A percentile compares a stretch with the other conserved stretches of the same genome.
Evolutionary conservation across 2,329 filamentous ascomycete genomes (phyloP).

Genomic region (Beauveria bassiana): DNA sequence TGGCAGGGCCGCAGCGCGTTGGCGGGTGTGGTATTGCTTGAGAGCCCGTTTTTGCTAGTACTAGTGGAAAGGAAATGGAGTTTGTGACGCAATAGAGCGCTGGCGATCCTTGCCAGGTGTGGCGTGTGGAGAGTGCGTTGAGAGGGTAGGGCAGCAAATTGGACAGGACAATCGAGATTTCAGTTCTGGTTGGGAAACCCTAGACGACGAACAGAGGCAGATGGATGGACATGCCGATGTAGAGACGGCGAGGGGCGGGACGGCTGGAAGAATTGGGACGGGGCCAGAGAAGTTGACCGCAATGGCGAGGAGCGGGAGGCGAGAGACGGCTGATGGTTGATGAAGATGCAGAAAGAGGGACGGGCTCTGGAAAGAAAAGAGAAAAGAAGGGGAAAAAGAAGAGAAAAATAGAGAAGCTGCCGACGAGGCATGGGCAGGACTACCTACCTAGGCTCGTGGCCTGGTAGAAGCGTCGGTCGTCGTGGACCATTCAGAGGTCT

Average conservation of each 20-base stretch:
- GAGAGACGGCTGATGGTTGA: neutral
- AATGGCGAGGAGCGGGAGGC: neutral
- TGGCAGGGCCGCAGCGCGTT: neutral
- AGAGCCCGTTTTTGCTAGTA: conserved; percentile 2
- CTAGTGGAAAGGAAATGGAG: conserved; percentile 5
- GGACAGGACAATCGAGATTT: conserved; percentile 7
- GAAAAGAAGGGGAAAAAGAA: neutral
- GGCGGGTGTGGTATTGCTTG: neutral
- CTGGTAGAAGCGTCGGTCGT: neutral
- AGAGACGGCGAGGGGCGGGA: neutral
- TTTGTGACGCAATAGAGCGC: conserved; percentile 11
- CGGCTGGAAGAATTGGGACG: neutral
- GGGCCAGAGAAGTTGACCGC: neutral
- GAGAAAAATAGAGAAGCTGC: neutral
- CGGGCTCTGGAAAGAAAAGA: neutral
- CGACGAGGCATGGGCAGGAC: neutral
- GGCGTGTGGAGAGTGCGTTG: conserved; percentile 5
- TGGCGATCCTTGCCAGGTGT: conserved; percentile 7
- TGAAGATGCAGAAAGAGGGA: neutral
- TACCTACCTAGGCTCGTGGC: neutral
- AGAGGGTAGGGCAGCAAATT: conserved; percentile 7
- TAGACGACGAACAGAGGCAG: neutral
- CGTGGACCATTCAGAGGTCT: neutral
- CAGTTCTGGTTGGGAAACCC: neutral
- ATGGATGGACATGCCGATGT: neutral